These are phyloP conservation scores for Phaeolepiota aurea DNA, from an alignment of 768 basidiomycete genomes.

Conservation along the genomic window DNA sequence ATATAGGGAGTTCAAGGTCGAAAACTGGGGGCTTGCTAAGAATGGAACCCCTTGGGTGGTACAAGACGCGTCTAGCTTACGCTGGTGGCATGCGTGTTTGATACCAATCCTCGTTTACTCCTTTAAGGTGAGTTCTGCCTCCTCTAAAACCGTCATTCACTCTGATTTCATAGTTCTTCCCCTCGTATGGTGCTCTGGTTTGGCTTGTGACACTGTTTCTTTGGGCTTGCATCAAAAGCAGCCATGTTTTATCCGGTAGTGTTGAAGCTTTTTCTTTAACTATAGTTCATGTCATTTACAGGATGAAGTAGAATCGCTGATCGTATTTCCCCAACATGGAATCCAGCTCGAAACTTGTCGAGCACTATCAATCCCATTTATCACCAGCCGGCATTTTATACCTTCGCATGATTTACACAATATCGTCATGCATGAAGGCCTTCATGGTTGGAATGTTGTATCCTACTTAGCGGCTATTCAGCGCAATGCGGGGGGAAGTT, in stretches of 20 bases:
- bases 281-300: constrained; percentile 18
- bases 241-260: constrained; percentile 11
- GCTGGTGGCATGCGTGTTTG: background rate
- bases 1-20: constrained; percentile 54
- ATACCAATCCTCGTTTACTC: background rate
- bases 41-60: background rate
- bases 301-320: constrained; percentile 71
- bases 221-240: constrained; percentile 1
- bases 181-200: too few relatives aligned
- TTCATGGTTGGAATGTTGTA: constrained; percentile 63
- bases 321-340: constrained; percentile 59
- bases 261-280: constrained; percentile 1
- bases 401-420: constrained; percentile 46
- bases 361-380: constrained; percentile 38
- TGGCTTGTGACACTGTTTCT: background rate
- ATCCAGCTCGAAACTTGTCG: constrained; percentile 68
- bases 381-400: constrained; percentile 46
- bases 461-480: constrained; percentile 55
- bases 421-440: constrained; percentile 66
- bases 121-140: too few relatives aligned
- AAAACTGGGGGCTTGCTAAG: constrained; percentile 39
- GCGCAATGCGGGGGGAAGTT: constrained; percentile 15
- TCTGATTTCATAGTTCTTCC: too few relatives aligned
- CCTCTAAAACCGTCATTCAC: too few relatives aligned
- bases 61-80: background rate